These are phyloP conservation scores for Aspergillus sp. DNA, from an alignment of 2,329 filamentous ascomycete species.

Conservation along the genomic window DNA sequence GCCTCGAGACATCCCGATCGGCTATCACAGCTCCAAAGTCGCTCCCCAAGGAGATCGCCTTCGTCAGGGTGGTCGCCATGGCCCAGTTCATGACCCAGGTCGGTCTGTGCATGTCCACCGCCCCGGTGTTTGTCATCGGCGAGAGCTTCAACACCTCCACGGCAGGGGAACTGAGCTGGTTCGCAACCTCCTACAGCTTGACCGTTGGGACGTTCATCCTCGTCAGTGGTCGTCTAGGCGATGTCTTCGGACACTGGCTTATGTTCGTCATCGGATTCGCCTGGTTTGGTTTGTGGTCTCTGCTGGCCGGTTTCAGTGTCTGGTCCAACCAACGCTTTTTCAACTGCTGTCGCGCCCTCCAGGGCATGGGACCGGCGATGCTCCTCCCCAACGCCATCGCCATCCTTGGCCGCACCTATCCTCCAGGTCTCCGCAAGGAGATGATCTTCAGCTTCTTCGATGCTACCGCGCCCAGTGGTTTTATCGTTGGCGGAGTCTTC, in stretches of 20 bases:
- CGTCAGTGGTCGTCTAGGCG: slow-evolving; percentile 34
- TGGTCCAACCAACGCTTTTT: slow-evolving; percentile 46
- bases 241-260: slow-evolving; percentile 36
- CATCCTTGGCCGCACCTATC: slow-evolving; percentile 58
- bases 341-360: slow-evolving; percentile 51
- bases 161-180: slow-evolving; percentile 51
- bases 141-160: slow-evolving; percentile 43
- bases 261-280: slow-evolving; percentile 35
- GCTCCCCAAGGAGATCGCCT: slow-evolving; percentile 23
- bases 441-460: slow-evolving; percentile 59
- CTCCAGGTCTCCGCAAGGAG: slow-evolving; percentile 56
- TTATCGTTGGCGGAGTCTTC: slow-evolving; percentile 41
- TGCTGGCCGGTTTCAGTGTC: slow-evolving; percentile 35
- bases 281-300: slow-evolving; percentile 39
- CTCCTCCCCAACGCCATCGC: slow-evolving; percentile 63
- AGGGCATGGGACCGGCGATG: slow-evolving; percentile 59
- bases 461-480: slow-evolving; percentile 47
- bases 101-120: slow-evolving; percentile 47
- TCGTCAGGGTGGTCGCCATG: slow-evolving; percentile 29
- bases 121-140: slow-evolving; percentile 49
- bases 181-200: slow-evolving; percentile 55
- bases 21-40: slow-evolving; percentile 11
- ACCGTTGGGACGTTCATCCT: slow-evolving; percentile 37
- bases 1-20: slow-evolving; percentile 15
- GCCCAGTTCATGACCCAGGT: slow-evolving; percentile 44